A percentile compares a stretch with the other conserved stretches of the same genome.
Evolutionary conservation across 768 basidiomycete genomes (phyloP).

Genomic region (Mycena galopus): DNA sequence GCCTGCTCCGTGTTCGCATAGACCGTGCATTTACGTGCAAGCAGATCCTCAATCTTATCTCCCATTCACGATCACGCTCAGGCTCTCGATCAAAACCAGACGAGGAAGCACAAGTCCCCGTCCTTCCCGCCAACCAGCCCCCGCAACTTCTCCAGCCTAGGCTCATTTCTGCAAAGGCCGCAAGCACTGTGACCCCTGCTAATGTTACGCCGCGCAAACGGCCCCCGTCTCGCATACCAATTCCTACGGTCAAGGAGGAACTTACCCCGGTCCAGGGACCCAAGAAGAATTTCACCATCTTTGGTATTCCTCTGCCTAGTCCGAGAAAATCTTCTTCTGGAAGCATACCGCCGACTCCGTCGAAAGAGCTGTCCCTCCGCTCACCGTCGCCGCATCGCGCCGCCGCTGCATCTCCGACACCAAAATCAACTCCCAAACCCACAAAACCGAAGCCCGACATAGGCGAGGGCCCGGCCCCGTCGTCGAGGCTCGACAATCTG

Average conservation of each 20-base stretch:
- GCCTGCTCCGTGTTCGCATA: neutral
- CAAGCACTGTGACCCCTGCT: conserved; percentile 29
- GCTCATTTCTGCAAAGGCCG: conserved; percentile 29
- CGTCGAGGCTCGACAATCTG: conserved; percentile 18
- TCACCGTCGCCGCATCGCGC: conserved; percentile 15
- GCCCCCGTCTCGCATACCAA: conserved; percentile 31
- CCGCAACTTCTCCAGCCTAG: conserved; percentile 19
- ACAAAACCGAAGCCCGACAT: conserved; percentile 16
- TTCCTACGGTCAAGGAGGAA: conserved; percentile 28
- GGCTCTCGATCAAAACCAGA: conserved; percentile 24
- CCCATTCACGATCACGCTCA: conserved; percentile 31
- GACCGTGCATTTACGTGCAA: conserved; percentile 11
- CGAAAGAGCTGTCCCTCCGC: conserved; percentile 4
- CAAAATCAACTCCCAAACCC: conserved; percentile 14
- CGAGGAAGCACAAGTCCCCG: conserved; percentile 19
- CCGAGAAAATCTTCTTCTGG: conserved; percentile 29
- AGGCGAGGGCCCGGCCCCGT: conserved; percentile 19
- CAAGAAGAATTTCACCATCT: conserved; percentile 33
- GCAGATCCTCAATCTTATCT: conserved; percentile 30
- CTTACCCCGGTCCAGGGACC: neutral
- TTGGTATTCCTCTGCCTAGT: conserved; percentile 36
- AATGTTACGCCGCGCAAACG: conserved; percentile 34
- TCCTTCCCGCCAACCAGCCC: conserved; percentile 17
- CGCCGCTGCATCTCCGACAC: conserved; percentile 11
- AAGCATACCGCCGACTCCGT: conserved; percentile 22